These are phyloP conservation scores for Globisporangium cystogenes DNA, from an alignment of 352 stramenopile genomes.

Conservation along the genomic window DNA sequence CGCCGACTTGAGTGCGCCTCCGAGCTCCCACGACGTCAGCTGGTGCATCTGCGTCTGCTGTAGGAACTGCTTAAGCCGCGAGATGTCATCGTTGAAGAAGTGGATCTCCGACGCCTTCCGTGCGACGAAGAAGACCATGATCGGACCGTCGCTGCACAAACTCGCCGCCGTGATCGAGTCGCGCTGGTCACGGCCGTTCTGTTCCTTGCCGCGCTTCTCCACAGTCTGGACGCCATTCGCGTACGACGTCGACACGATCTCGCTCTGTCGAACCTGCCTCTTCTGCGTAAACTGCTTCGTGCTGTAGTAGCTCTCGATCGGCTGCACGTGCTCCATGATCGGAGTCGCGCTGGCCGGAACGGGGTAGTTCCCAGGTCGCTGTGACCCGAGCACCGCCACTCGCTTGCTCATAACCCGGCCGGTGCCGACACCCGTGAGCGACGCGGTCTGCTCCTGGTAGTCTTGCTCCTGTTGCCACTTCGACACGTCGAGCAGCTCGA, in stretches of 20 bases:
- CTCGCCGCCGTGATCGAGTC: conserved; percentile 44
- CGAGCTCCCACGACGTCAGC: conserved; percentile 30
- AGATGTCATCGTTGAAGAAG: conserved; percentile 80
- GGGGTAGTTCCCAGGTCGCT: conserved; percentile 34
- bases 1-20: conserved; percentile 27
- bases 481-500: conserved; percentile 74
- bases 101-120: conserved; percentile 67
- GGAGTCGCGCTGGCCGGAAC: conserved; percentile 23
- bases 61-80: conserved; percentile 55
- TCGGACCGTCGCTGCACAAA: conserved; percentile 58
- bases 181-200: conserved; percentile 12
- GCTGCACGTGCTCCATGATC: conserved; percentile 47
- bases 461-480: conserved; percentile 85
- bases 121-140: conserved; percentile 79
- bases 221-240: conserved; percentile 23
- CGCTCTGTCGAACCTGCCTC: conserved; percentile 73
- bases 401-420: conserved; percentile 19
- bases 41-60: conserved; percentile 59
- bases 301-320: conserved; percentile 42
- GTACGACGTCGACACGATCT: conserved; percentile 75
- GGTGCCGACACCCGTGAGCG: conserved; percentile 18
- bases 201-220: conserved; percentile 11
- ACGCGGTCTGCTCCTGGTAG: conserved; percentile 39
- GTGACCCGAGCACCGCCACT: conserved; percentile 41
- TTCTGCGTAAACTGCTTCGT: conserved; percentile 50